A percentile compares a stretch with the other conserved stretches of the same genome.
Conservation (phyloP, 177 flowering plant species). For the Vitis hybrid region DNA sequence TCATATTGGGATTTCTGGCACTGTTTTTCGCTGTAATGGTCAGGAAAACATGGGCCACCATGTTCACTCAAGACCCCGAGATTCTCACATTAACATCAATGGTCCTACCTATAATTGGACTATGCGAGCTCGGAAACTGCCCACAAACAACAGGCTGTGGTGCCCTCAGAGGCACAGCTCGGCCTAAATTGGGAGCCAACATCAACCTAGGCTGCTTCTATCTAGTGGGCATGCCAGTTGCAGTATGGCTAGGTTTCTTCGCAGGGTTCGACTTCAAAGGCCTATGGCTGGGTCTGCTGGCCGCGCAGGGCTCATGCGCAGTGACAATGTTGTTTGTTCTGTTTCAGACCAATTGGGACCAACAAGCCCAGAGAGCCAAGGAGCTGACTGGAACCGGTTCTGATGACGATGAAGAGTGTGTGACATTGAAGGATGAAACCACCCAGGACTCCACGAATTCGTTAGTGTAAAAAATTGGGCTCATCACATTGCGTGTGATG, state of each 20-base stretch:
- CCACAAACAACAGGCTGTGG: conserved; percentile 81
- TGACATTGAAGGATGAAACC: background rate
- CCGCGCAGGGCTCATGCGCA: conserved; percentile 46
- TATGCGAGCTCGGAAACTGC: conserved; percentile 78
- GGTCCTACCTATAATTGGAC: conserved; percentile 58
- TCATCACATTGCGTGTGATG: too few relatives aligned
- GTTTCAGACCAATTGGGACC: conserved; percentile 44
- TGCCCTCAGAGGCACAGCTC: conserved; percentile 57
- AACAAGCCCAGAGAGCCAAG: conserved; percentile 36
- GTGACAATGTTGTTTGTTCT: conserved; percentile 41
- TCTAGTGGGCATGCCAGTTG: conserved; percentile 55
- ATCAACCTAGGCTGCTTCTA: conserved; percentile 49
- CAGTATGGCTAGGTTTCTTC: conserved; percentile 36
- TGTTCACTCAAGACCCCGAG: conserved; percentile 41
- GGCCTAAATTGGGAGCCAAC: conserved; percentile 50
- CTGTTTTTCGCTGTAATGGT: conserved; percentile 30
- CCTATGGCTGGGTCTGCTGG: conserved; percentile 50
- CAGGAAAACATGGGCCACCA: conserved; percentile 39
- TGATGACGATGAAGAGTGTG: background rate
- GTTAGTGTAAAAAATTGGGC: background rate
- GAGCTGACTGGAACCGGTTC: conserved; percentile 26
- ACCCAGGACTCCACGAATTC: background rate
- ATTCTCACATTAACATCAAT: conserved; percentile 36
- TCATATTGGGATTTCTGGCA: conserved; percentile 34
- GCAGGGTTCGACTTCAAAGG: conserved; percentile 40